These are phyloP conservation scores for Alternaria burnsii DNA, from an alignment of 2,329 filamentous ascomycete genomes.

Conservation along the genomic window DNA sequence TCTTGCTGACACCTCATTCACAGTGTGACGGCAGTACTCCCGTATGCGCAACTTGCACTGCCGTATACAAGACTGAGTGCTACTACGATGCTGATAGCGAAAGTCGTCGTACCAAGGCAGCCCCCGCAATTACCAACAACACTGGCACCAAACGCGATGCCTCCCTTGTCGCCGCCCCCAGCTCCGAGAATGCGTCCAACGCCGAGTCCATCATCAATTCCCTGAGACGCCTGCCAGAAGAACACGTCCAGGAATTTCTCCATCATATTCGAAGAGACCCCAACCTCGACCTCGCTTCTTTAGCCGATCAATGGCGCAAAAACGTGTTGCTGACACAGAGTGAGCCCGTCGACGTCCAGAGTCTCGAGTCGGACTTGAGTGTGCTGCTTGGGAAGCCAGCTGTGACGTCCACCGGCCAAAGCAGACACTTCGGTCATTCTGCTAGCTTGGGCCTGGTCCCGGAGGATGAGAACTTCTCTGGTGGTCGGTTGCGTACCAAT, in stretches of 20 bases:
- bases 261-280: constrained; percentile 54
- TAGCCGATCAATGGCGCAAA: constrained; percentile 53
- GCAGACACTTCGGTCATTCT: constrained; percentile 50
- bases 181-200: constrained; percentile 23
- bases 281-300: constrained; percentile 49
- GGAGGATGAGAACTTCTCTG: constrained; percentile 45
- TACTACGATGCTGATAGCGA: constrained; percentile 60
- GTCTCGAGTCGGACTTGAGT: constrained; percentile 48
- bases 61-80: constrained; percentile 61
- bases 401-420: constrained; percentile 44
- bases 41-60: constrained; percentile 60
- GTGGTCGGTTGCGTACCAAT: constrained; percentile 23
- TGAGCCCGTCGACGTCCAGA: constrained; percentile 33
- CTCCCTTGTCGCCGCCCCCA: constrained; percentile 21
- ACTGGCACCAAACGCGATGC: constrained; percentile 44
- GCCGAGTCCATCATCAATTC: constrained; percentile 54
- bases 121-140: constrained; percentile 31
- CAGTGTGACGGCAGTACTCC: constrained; percentile 61
- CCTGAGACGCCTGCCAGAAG: constrained; percentile 56
- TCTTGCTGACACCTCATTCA: constrained; percentile 23
- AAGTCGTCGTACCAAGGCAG: constrained; percentile 53
- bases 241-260: constrained; percentile 54
- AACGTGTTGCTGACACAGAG: constrained; percentile 48
- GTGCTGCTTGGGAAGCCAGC: constrained; percentile 50
- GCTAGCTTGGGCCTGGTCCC: constrained; percentile 49